Percentiles rank a stretch among this genome's conserved stretches.
These are phyloP conservation scores for Erucastrum elatum DNA, from an alignment of 345 rosid genomes.

Conservation along the genomic window DNA sequence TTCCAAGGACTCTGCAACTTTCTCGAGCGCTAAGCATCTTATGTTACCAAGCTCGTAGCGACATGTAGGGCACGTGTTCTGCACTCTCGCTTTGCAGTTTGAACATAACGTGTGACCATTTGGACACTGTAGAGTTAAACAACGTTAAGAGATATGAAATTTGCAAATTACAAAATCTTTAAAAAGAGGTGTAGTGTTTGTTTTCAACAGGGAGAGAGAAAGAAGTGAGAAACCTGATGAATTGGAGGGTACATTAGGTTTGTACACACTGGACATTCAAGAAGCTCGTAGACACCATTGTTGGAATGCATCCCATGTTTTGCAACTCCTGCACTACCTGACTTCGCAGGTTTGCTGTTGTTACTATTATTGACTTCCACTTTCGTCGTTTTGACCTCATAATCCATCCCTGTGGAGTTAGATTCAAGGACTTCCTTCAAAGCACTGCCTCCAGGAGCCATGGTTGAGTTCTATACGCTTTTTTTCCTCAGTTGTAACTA, in stretches of 20 bases:
- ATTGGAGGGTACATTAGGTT: conserved; percentile 86
- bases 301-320: conserved; percentile 54
- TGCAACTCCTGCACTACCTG: conserved; percentile 47
- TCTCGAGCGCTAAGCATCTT: conserved; percentile 90
- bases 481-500: neutral
- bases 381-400: conserved; percentile 49
- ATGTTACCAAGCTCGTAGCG: conserved; percentile 89
- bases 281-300: conserved; percentile 74
- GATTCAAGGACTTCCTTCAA: conserved; percentile 62
- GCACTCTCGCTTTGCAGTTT: conserved; percentile 71
- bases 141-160: neutral
- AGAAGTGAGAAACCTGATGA: conserved; percentile 41
- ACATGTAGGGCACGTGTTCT: conserved; percentile 84
- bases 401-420: conserved; percentile 46
- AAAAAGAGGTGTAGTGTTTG: neutral
- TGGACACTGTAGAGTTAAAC: conserved; percentile 62
- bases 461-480: conserved; percentile 6
- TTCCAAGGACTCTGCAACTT: conserved; percentile 85
- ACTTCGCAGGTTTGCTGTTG: conserved; percentile 47
- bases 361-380: conserved; percentile 43
- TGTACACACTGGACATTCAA: conserved; percentile 82
- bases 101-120: conserved; percentile 93
- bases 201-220: neutral
- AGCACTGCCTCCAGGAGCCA: conserved; percentile 69
- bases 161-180: neutral